Conservation (phyloP, 2,329 filamentous ascomycete genomes). For the Colletotrichum zoysiae region DNA sequence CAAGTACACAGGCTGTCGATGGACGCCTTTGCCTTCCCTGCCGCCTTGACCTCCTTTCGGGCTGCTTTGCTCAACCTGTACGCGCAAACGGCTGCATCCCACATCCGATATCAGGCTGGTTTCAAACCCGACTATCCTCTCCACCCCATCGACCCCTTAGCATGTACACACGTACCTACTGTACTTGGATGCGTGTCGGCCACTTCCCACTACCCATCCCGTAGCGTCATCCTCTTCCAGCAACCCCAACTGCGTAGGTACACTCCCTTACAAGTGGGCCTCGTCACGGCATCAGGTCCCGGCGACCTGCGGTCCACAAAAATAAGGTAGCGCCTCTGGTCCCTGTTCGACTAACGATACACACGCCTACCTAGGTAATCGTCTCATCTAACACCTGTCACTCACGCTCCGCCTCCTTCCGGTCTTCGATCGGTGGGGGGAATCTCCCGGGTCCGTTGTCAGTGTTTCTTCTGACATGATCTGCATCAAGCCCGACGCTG, state of each 20-base stretch:
- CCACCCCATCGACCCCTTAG: slow-evolving; percentile 28
- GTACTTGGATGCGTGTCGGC: neutral
- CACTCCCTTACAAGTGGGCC: slow-evolving; percentile 25
- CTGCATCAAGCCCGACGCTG: slow-evolving; percentile 40
- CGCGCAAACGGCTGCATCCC: slow-evolving; percentile 15
- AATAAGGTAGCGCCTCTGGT: slow-evolving; percentile 38
- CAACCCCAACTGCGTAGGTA: slow-evolving; percentile 8
- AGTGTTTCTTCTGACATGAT: slow-evolving; percentile 45
- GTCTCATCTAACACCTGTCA: slow-evolving; percentile 46
- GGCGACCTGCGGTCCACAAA: slow-evolving; percentile 27
- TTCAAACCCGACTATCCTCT: slow-evolving; percentile 29
- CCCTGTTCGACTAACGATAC: slow-evolving; percentile 21
- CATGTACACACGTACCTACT: slow-evolving; percentile 2
- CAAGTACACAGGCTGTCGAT: slow-evolving; percentile 6
- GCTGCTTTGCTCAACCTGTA: slow-evolving; percentile 9
- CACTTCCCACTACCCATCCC: slow-evolving; percentile 5
- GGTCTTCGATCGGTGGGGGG: slow-evolving; percentile 45
- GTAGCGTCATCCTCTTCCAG: slow-evolving; percentile 20
- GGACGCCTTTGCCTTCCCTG: slow-evolving; percentile 6
- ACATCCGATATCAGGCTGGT: slow-evolving; percentile 32
- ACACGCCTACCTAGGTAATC: slow-evolving; percentile 36
- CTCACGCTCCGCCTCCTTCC: slow-evolving; percentile 45
- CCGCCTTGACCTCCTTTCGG: slow-evolving; percentile 8
- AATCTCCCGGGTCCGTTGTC: slow-evolving; percentile 38
- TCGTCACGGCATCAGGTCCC: slow-evolving; percentile 23